phyloP scores from a whole-genome alignment of 2,329 filamentous ascomycete genomes.

The Verticillium nubilum region DNA sequence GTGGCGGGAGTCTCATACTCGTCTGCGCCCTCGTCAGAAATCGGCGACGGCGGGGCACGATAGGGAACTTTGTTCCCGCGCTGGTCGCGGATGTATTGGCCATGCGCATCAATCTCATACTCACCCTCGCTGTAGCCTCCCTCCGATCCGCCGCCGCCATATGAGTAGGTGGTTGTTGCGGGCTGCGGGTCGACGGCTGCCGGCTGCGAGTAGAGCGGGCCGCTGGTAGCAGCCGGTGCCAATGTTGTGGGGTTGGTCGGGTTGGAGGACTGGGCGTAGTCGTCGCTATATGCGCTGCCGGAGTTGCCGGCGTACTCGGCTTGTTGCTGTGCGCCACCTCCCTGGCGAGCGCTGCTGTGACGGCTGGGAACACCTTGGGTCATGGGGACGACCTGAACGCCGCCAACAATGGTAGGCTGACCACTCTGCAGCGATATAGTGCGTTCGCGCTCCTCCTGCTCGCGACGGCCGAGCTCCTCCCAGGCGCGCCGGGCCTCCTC shows the following conservation, averaged over 20 bases:
- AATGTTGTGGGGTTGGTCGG: slow-evolving; percentile 30
- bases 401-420: slow-evolving; percentile 81
- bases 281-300: slow-evolving; percentile 23
- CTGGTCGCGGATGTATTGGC: slow-evolving; percentile 55
- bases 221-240: slow-evolving; percentile 18
- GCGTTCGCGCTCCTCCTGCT: slow-evolving; percentile 87
- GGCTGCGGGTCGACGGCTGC: slow-evolving; percentile 1
- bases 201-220: slow-evolving; percentile 14
- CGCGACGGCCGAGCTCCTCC: slow-evolving; percentile 91
- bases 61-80: slow-evolving; percentile 55
- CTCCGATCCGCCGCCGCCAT: slow-evolving; percentile 41
- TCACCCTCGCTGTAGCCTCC: slow-evolving; percentile 65
- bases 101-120: slow-evolving; percentile 59
- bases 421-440: slow-evolving; percentile 82
- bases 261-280: slow-evolving; percentile 35
- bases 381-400: slow-evolving; percentile 94
- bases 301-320: slow-evolving; percentile 19
- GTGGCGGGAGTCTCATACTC: slow-evolving; percentile 52
- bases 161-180: slow-evolving; percentile 5
- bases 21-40: slow-evolving; percentile 48
- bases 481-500: slow-evolving; percentile 93
- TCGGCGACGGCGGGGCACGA: slow-evolving; percentile 37
- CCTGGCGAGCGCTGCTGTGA: slow-evolving; percentile 38
- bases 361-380: slow-evolving; percentile 61
- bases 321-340: slow-evolving; percentile 20